These are phyloP conservation scores for Venturia carpophila DNA, from an alignment of 2,329 filamentous ascomycete species.

Conservation along the genomic window DNA sequence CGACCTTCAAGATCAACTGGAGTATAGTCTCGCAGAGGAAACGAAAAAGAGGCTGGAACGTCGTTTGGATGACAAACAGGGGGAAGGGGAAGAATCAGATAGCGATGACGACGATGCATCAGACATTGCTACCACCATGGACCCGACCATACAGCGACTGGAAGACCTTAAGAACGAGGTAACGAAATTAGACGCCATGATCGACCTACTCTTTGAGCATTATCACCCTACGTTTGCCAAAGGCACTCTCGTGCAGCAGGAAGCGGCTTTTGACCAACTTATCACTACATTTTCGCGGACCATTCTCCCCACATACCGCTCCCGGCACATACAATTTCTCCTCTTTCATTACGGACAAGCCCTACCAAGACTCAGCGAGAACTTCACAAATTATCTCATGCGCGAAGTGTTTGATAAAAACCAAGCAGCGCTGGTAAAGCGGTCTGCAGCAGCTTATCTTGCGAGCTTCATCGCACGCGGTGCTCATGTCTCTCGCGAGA, in stretches of 20 bases:
- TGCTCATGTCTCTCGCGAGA: slow-evolving; percentile 64
- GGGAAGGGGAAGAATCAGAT: slow-evolving; percentile 33
- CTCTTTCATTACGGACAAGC: slow-evolving; percentile 91
- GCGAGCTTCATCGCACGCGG: slow-evolving; percentile 91
- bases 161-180: slow-evolving; percentile 72
- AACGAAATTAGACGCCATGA: slow-evolving; percentile 81
- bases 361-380: slow-evolving; percentile 68
- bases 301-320: slow-evolving; percentile 84
- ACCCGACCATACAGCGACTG: slow-evolving; percentile 56
- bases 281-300: slow-evolving; percentile 79
- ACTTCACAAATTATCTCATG: slow-evolving; percentile 72
- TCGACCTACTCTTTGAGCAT: slow-evolving; percentile 79
- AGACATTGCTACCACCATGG: slow-evolving; percentile 56
- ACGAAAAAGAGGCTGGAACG: slow-evolving; percentile 32
- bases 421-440: slow-evolving; percentile 64
- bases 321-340: slow-evolving; percentile 88
- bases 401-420: slow-evolving; percentile 62
- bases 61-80: slow-evolving; percentile 43
- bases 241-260: slow-evolving; percentile 59
- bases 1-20: slow-evolving; percentile 81
- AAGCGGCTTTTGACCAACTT: slow-evolving; percentile 68
- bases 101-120: slow-evolving; percentile 39
- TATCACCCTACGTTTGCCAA: slow-evolving; percentile 51
- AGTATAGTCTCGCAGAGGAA: slow-evolving; percentile 60
- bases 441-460: slow-evolving; percentile 84